phyloP scores from a whole-genome alignment of 1,284 basidiomycete genomes.

The Cryptococcus wingfieldii region DNA sequence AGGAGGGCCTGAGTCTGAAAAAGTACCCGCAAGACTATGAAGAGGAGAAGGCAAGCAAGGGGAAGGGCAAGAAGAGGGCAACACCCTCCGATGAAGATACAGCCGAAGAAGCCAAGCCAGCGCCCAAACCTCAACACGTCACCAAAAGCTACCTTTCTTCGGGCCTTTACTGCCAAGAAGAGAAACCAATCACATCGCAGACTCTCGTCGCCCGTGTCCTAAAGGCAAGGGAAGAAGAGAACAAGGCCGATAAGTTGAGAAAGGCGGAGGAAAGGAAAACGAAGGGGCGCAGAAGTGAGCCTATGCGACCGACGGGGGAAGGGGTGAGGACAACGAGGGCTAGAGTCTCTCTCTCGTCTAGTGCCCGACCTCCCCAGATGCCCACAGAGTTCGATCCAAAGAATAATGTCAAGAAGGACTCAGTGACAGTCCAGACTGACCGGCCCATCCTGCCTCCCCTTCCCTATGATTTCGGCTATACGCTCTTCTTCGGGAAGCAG shows the following conservation, averaged over 20 bases:
- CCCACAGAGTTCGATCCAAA: too few relatives aligned
- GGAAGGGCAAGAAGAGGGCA: not conserved
- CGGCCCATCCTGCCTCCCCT: constrained; percentile 34
- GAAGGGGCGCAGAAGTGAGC: not conserved
- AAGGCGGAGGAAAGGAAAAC: not conserved
- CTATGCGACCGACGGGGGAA: not conserved
- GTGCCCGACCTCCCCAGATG: not conserved
- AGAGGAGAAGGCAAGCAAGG: not conserved
- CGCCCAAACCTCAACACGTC: constrained; percentile 1
- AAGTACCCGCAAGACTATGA: not conserved
- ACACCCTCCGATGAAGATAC: not conserved
- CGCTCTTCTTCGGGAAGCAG: constrained; percentile 35
- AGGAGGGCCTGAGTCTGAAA: not conserved
- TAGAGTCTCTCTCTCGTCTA: not conserved
- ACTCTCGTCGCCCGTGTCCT: constrained; percentile 33
- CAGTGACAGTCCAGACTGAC: not conserved
- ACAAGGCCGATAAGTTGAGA: not conserved
- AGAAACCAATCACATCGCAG: constrained; percentile 21
- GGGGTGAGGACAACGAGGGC: not conserved
- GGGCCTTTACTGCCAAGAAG: constrained; percentile 42
- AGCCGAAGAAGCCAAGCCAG: too few relatives aligned
- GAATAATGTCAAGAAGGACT: not conserved
- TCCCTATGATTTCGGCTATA: constrained; percentile 36
- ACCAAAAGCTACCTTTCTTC: constrained; percentile 37
- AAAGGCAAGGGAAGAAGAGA: constrained; percentile 1